Evolutionary conservation across 768 basidiomycete genomes (phyloP).

Genomic region (Naganishia vaughanmartiniae): DNA sequence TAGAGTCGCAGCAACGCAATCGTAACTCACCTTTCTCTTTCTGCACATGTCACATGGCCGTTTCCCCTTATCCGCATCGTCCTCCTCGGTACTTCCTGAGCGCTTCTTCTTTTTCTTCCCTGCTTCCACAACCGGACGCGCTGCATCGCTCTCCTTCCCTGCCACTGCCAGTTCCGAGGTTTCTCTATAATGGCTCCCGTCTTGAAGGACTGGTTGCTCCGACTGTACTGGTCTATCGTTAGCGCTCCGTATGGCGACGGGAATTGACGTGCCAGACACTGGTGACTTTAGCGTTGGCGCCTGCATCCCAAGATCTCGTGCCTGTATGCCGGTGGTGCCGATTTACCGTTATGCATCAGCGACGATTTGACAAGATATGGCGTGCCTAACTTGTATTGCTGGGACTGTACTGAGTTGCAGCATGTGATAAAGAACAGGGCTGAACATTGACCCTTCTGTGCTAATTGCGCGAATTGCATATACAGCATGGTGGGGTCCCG

Average conservation of each 20-base stretch:
- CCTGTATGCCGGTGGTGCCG: no score
- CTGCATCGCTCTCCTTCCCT: neutral
- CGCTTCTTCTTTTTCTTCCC: conserved; percentile 8
- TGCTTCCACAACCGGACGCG: neutral
- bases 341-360: no score
- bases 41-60: conserved; percentile 31
- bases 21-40: conserved; percentile 27
- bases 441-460: no score
- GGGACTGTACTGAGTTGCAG: no score
- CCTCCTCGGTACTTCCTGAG: neutral
- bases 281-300: neutral
- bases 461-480: no score
- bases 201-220: neutral
- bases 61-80: conserved; percentile 1
- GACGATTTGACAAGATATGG: no score
- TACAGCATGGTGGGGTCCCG: no score
- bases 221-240: neutral
- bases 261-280: neutral
- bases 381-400: no score
- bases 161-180: neutral
- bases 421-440: no score
- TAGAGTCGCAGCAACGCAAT: neutral
- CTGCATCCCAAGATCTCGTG: no score
- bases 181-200: neutral
- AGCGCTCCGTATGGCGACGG: neutral